Percentiles rank a stretch among this genome's conserved stretches.
Evolutionary conservation across 1,284 basidiomycete genomes (phyloP).

Genomic region (Ceraceosorus guamensis): DNA sequence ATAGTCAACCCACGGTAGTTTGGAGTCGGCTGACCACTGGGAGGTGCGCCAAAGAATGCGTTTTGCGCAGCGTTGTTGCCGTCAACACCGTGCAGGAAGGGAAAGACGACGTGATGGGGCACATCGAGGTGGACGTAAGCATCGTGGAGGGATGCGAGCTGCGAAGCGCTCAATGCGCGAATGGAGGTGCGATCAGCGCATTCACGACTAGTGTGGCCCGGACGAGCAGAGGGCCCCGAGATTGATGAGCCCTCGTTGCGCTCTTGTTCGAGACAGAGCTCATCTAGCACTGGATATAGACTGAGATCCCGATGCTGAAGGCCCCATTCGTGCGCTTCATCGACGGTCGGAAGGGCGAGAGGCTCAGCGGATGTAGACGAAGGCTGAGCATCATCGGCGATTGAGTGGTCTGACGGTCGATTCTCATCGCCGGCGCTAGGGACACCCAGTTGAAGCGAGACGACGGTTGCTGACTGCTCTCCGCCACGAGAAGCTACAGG

Average conservation of each 20-base stretch:
- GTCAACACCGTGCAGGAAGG: slow-evolving; percentile 45
- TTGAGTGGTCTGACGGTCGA: too few relatives aligned
- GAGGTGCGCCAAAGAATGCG: slow-evolving; percentile 35
- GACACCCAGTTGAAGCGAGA: slow-evolving; percentile 17
- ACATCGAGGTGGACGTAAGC: slow-evolving; percentile 33
- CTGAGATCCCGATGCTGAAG: slow-evolving; percentile 28
- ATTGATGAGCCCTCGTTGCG: slow-evolving; percentile 2
- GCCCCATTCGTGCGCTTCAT: slow-evolving; percentile 9
- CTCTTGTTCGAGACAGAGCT: slow-evolving; percentile 12
- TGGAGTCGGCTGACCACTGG: slow-evolving; percentile 27
- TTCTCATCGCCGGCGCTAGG: slow-evolving; percentile 6
- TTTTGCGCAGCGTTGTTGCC: slow-evolving; percentile 36
- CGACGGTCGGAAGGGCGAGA: not conserved
- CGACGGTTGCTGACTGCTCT: slow-evolving; percentile 21
- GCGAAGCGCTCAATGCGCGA: slow-evolving; percentile 31
- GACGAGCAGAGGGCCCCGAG: slow-evolving; percentile 13
- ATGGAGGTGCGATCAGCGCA: slow-evolving; percentile 4
- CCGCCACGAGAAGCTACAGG: slow-evolving; percentile 34
- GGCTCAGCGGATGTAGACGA: not conserved
- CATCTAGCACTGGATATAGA: slow-evolving; percentile 27
- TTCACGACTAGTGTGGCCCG: not conserved
- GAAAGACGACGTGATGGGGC: slow-evolving; percentile 39
- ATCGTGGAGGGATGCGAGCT: slow-evolving; percentile 30
- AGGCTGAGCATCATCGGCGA: not conserved
- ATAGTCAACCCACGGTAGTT: slow-evolving; percentile 43